A percentile compares a stretch with the other conserved stretches of the same genome.
These are phyloP conservation scores for Neopestalotiopsis sp. DNA, from an alignment of 2,329 filamentous ascomycete genomes.

Conservation along the genomic window DNA sequence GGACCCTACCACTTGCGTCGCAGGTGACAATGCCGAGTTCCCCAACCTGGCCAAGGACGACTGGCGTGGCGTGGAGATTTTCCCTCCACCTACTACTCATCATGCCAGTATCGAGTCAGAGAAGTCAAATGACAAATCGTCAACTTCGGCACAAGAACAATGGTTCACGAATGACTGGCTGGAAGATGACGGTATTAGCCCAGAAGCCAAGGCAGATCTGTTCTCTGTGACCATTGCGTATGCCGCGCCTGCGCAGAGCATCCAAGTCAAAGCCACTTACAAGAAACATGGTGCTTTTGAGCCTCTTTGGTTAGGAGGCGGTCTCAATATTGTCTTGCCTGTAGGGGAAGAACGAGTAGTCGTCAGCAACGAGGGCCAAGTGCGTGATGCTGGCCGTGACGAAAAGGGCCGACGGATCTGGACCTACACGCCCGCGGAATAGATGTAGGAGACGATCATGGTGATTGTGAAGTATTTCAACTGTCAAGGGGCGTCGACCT, in stretches of 20 bases:
- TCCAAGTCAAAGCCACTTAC: slow-evolving; percentile 26
- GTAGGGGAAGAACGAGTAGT: slow-evolving; percentile 38
- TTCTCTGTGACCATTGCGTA: slow-evolving; percentile 31
- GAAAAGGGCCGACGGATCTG: slow-evolving; percentile 27
- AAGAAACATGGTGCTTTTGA: slow-evolving; percentile 29
- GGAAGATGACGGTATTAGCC: slow-evolving; percentile 39
- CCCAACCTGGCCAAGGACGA: slow-evolving; percentile 46
- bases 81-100: slow-evolving; percentile 38
- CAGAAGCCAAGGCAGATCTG: slow-evolving; percentile 30
- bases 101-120: slow-evolving; percentile 16
- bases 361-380: slow-evolving; percentile 10
- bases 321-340: slow-evolving; percentile 35
- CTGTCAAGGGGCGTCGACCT: too few species aligned
- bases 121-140: neutral
- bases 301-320: slow-evolving; percentile 35
- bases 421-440: slow-evolving; percentile 13
- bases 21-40: slow-evolving; percentile 43
- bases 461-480: too few species aligned
- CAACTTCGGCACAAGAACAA: neutral
- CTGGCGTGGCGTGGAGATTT: slow-evolving; percentile 49
- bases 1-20: slow-evolving; percentile 40
- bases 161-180: slow-evolving; percentile 35
- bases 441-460: neutral
- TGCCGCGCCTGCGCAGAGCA: slow-evolving; percentile 22
- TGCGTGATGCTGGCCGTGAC: slow-evolving; percentile 23